Evolutionary conservation across 75 land plant species (phyloP).

Genomic region (Pinus albicaulis): DNA sequence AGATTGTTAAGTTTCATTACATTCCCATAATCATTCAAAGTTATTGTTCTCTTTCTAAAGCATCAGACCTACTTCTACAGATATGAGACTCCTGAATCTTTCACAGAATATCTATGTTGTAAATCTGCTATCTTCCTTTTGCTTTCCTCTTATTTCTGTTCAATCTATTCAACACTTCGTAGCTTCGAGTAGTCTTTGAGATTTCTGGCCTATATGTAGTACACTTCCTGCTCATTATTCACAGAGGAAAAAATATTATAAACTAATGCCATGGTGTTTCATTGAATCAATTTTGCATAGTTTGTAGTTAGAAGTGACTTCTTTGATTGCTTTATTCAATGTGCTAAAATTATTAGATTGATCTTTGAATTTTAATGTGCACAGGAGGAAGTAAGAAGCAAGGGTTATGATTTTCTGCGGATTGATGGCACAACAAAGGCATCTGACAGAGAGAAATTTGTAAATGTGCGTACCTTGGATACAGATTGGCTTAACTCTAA

Average conservation of each 20-base stretch:
- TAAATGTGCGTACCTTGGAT: slow-evolving; percentile 50
- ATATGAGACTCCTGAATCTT: no score
- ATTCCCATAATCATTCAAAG: not conserved
- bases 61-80: not conserved
- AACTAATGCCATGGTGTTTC: not conserved
- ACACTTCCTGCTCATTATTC: not conserved
- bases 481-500: not conserved
- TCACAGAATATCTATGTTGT: no score
- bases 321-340: not conserved
- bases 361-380: not conserved
- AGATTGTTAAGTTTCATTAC: not conserved
- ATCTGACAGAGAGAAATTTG: slow-evolving; percentile 69
- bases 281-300: not conserved
- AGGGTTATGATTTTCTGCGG: slow-evolving; percentile 62
- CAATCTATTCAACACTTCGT: no score
- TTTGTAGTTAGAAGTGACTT: not conserved
- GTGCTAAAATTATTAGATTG: not conserved
- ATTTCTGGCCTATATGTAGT: no score
- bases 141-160: no score
- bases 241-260: not conserved
- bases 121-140: no score
- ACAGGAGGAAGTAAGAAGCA: slow-evolving; percentile 68
- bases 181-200: no score
- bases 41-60: not conserved
- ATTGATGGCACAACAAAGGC: slow-evolving; percentile 98